phyloP scores from a whole-genome alignment of 192 early-diverging fungal species.

The Kappamyces sp. region DNA sequence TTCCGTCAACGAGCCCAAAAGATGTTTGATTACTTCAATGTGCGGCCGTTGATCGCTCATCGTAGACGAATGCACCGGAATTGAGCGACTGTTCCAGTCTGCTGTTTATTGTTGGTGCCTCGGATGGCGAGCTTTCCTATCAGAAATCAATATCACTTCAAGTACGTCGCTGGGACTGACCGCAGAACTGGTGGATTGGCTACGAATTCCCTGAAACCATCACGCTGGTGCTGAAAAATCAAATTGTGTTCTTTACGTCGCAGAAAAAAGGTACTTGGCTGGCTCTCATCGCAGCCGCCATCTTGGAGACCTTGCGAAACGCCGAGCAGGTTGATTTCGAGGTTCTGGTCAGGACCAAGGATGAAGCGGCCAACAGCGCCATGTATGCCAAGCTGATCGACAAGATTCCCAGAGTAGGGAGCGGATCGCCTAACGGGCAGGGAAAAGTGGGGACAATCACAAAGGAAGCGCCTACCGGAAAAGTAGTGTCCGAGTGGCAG shows the following conservation, averaged over 20 bases:
- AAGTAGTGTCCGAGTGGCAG: conserved; percentile 76
- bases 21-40: conserved; percentile 8
- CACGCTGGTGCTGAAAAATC: conserved; percentile 67
- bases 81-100: conserved; percentile 48
- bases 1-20: conserved; percentile 5
- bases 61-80: conserved; percentile 12
- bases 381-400: conserved; percentile 55
- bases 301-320: conserved; percentile 39
- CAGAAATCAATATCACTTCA: conserved; percentile 63
- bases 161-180: conserved; percentile 20
- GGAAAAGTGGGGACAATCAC: conserved; percentile 68
- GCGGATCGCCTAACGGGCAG: conserved; percentile 15
- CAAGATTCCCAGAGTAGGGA: conserved; percentile 15
- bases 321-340: conserved; percentile 56
- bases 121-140: conserved; percentile 65
- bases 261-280: conserved; percentile 64
- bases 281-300: neutral
- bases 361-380: conserved; percentile 62
- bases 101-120: conserved; percentile 56
- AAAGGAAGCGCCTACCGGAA: conserved; percentile 71
- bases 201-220: conserved; percentile 88
- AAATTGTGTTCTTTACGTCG: conserved; percentile 71
- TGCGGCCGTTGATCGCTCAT: neutral
- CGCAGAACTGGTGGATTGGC: conserved; percentile 85
- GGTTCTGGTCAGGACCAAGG: conserved; percentile 71